Evolutionary conservation across 2,329 filamentous ascomycete genomes (phyloP).

Genomic region (Colletotrichum truncatum): DNA sequence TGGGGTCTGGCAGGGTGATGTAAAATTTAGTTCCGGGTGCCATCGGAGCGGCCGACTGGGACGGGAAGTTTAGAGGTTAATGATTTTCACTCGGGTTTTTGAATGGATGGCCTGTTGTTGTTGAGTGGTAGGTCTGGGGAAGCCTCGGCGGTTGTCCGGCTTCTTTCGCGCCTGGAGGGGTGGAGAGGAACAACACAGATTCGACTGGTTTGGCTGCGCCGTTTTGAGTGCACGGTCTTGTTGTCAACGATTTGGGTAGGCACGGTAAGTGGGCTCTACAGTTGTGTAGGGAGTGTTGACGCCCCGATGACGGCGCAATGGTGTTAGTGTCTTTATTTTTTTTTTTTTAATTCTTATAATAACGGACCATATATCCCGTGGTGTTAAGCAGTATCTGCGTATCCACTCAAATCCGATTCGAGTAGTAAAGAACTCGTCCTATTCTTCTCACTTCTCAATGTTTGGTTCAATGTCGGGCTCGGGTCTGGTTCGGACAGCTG

Average conservation of each 20-base stretch:
- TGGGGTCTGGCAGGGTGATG: background rate
- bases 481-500: too few species aligned
- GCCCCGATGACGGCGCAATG: constrained; percentile 18
- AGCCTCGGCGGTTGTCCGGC: constrained; percentile 20
- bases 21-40: background rate
- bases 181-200: too few species aligned
- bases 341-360: too few species aligned
- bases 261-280: constrained; percentile 3
- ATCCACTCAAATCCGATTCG: too few species aligned
- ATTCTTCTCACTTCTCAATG: too few species aligned
- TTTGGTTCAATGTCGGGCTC: too few species aligned
- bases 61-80: background rate
- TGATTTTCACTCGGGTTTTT: background rate
- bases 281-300: background rate
- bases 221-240: too few species aligned
- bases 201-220: background rate
- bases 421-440: too few species aligned
- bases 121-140: background rate
- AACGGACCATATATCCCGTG: too few species aligned
- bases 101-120: background rate
- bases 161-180: background rate
- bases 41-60: constrained; percentile 1
- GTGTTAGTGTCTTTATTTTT: too few species aligned
- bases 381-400: too few species aligned
- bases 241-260: too few species aligned